Conservation (phyloP, 495 filamentous ascomycete species). For the Pyrenula aspistea region DNA sequence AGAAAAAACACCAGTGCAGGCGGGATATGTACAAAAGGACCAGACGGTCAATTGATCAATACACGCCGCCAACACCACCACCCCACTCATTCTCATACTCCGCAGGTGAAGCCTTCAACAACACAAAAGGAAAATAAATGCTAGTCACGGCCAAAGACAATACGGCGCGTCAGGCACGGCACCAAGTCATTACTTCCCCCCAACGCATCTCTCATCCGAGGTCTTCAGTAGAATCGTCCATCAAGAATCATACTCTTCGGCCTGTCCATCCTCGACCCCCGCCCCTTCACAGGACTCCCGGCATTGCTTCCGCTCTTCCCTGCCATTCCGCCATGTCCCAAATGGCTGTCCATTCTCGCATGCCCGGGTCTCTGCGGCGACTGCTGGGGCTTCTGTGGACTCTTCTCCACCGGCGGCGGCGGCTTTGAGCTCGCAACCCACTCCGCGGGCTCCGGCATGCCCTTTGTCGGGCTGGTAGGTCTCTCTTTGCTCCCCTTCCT, state of each 20-base stretch:
- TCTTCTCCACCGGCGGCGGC: not conserved
- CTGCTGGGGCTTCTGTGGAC: not conserved
- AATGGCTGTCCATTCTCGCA: not conserved
- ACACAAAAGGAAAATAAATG: too few relatives aligned
- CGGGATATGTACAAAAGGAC: too few relatives aligned
- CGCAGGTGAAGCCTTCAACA: too few relatives aligned
- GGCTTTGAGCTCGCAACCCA: not conserved
- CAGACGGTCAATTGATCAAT: too few relatives aligned
- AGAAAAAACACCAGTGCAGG: too few relatives aligned
- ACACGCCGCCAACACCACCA: too few relatives aligned
- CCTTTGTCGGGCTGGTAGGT: not conserved
- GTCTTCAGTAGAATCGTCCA: not conserved
- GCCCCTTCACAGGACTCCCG: not conserved
- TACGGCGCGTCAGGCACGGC: too few relatives aligned
- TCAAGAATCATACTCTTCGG: constrained; percentile 20
- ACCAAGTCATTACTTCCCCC: too few relatives aligned
- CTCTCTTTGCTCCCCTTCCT: not conserved
- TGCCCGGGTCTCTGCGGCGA: not conserved
- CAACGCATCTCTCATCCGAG: too few relatives aligned
- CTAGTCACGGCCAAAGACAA: too few relatives aligned
- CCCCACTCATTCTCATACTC: too few relatives aligned
- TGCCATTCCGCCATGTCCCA: not conserved
- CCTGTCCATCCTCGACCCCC: constrained; percentile 1
- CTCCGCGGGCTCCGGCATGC: not conserved
- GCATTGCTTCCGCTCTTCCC: not conserved